Base-by-base conservation (phyloP, 441 rosid species). In the Aquilaria agallochum region DNA sequence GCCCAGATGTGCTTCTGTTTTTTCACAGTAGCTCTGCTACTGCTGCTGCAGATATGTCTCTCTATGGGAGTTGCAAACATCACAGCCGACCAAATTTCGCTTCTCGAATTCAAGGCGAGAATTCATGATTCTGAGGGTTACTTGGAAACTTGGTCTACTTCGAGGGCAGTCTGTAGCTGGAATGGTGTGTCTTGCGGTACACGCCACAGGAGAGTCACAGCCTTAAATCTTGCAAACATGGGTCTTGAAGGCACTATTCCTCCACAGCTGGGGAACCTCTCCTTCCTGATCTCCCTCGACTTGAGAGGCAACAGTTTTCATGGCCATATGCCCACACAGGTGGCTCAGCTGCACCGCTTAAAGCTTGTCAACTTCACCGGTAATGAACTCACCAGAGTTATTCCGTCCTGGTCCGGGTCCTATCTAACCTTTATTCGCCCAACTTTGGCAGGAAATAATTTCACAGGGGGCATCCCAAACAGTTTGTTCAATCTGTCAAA, bases 231-330 rank as follows among this genome's bases (percentile, higher is more conserved):
- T 36, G 20, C 69, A 5, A 11, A 58, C 58, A 52, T 57, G 62
- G 60, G 9, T 36, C 63, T 65, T 10, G 6, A 5, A 2, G 69
- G 69, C 4, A 65, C 33, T 31, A n/a, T 65, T 5, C 58, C 62
- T 27, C 63, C 63, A 0, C 50, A 62, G 9, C 11, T 62, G 3
- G 65, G 65, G 40, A 62, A 62, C 15, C 65, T 62, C 57, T 42
- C 69, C 5, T 50, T 31, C 55, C 50, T 53, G 2, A 42, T 58
- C 33, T 65, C 50, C 12, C 45, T 53, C 44, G 14, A 45, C 33
- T 36, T 58, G 33, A 9, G 52, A 3, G 31, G 45, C 40, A 62
- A 62, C 15, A 62, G 42, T 11, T 62, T 62, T 9, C 36, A 27
- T 12, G 65, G 57, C 57, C n/a, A 36, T 34, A 27, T 62, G 8